Base-by-base conservation (phyloP, 148 eudicot genomes). In the Diospyros lotus region DNA sequence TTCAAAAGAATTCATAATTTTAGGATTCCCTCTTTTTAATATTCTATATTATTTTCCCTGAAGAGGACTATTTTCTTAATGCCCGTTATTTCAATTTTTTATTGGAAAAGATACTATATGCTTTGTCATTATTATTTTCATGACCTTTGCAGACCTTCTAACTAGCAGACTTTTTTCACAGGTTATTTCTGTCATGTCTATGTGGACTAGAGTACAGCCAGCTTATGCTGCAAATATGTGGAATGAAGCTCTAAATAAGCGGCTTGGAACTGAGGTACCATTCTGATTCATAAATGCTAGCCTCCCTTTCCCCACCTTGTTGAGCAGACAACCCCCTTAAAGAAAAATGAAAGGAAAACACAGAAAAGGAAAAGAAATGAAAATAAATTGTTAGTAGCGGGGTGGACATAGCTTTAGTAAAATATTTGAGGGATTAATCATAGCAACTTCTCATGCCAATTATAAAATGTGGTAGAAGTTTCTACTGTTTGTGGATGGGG, bases 121-220 rank as follows among this genome's bases (percentile, higher is more conserved):
- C 52, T 48, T 48, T 48, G 52, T 4, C 52, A 48, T 48, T 48
- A 48, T 48, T 8, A 8, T 48, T 48, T 48, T 0, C 52, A 43
- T 64, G 65, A 68, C 46, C 66, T 18, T 59, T 12, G 18, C 17
- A 58, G 56, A 18, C 14, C 46, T 72, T 41, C 61, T 64, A 28
- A 65, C 50, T 50, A 5, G 28, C n/a, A 10, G 66, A 66, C 58
- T 15, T 13, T 64, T 17, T 68, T 62, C 76, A 79, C 88, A 95
- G 99, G 99, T 95, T 51, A 80, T 89, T 87, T 95, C 99, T 90
- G 91, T 92, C 94, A 95, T 95, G 97, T 95, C 99, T 78, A 95
- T 95, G 99, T 95, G 99, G 99, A 95, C 94, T 41, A 91, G 99
- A 84, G 81, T 95, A 84, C 99, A 95, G 84, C 99, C 99, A 80